phyloP scores from a whole-genome alignment of 2,329 filamentous ascomycete genomes.

The Neofusicoccum cordaticola region DNA sequence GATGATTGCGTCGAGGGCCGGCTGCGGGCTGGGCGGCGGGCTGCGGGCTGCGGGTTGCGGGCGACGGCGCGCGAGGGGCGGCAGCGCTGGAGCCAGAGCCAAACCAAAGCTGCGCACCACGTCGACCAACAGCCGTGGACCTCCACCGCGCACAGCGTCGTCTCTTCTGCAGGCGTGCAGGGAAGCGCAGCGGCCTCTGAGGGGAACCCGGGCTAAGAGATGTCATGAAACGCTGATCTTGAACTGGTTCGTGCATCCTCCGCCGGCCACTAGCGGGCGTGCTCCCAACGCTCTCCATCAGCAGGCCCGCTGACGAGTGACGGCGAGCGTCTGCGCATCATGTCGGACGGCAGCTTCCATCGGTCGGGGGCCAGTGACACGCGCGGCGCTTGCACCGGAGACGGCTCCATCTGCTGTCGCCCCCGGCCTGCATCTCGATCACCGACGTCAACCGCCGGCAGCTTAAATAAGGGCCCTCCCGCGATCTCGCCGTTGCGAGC shows the following conservation, averaged over 20 bases:
- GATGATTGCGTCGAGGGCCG: neutral
- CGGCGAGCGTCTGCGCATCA: neutral
- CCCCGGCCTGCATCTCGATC: neutral
- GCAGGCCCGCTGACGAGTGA: neutral
- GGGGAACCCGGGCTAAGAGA: neutral
- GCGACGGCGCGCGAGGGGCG: neutral
- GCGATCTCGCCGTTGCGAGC: neutral
- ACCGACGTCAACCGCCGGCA: neutral
- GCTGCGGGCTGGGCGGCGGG: neutral
- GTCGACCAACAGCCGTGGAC: too few relatives aligned
- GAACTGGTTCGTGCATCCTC: neutral
- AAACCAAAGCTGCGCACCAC: neutral
- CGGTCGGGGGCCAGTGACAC: neutral
- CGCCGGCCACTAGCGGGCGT: neutral
- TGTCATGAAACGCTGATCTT: neutral
- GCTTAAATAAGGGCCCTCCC: constrained; percentile 5
- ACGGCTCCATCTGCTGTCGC: neutral
- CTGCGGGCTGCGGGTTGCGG: neutral
- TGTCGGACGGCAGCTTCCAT: constrained; percentile 1
- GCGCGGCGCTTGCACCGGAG: neutral
- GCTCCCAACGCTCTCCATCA: neutral
- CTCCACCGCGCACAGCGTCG: neutral
- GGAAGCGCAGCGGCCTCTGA: neutral
- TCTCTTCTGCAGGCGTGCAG: neutral
- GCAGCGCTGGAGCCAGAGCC: neutral